A percentile compares a stretch with the other conserved stretches of the same genome.
Conservation (phyloP, 2,329 filamentous ascomycete species). For the Apiospora saccharicola region DNA sequence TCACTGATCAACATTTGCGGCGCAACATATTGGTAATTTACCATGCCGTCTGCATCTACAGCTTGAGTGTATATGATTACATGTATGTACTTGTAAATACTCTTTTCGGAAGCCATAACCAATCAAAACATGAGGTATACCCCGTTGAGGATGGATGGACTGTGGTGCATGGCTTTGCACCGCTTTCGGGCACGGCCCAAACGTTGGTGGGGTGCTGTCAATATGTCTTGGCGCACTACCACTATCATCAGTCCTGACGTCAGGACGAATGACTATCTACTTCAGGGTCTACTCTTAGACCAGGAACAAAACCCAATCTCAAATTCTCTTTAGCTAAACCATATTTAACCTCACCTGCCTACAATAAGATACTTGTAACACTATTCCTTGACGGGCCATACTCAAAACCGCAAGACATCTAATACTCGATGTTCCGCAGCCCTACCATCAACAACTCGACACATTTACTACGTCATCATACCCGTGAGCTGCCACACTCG, state of each 20-base stretch:
- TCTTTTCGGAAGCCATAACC: neutral
- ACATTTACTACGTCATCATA: constrained; percentile 2
- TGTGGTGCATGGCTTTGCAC: neutral
- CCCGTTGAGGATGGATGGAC: neutral
- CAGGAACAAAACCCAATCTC: neutral
- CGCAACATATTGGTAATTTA: neutral
- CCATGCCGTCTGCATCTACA: too few relatives aligned
- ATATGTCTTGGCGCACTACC: neutral
- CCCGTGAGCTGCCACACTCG: neutral
- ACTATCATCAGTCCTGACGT: neutral
- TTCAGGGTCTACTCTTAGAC: neutral
- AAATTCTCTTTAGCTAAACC: neutral
- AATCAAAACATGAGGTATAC: neutral
- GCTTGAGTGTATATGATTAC: too few relatives aligned
- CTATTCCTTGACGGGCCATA: neutral
- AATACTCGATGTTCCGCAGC: constrained; percentile 7
- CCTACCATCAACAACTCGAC: neutral
- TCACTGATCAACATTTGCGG: neutral
- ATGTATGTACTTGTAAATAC: neutral
- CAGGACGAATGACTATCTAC: neutral
- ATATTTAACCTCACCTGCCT: neutral
- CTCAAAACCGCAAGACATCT: neutral
- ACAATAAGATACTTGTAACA: neutral
- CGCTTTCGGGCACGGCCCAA: neutral
- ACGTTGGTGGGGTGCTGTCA: constrained; percentile 8